Evolutionary conservation across 2,329 filamentous ascomycete species (phyloP), one percentile per base, ranked within the genome.

Genomic region (Lecanoromycetidae sp.): DNA sequence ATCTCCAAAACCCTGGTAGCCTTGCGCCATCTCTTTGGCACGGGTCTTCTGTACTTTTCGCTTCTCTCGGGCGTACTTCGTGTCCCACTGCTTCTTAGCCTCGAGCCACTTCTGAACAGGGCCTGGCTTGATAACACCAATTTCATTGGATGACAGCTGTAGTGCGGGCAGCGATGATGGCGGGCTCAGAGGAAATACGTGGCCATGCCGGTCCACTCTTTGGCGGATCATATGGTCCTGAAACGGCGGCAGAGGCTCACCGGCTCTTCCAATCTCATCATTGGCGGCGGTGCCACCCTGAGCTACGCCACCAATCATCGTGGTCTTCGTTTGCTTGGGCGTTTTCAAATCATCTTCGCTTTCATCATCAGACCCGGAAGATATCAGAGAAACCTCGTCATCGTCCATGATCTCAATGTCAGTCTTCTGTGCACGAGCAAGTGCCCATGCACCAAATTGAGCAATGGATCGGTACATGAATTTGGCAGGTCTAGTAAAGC

Each of bases 401-500:
- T 93, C 85, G 51, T 88, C 82, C 29, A 82, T 63, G 29, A 94
- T 90, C 15, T 91, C 84, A 46, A 94, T 88, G 1, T 78, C 77
- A 1, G 75, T 77, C 50, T 86, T 75, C 59, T 95, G 88, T 0
- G 87, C 87, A 54, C 82, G 74, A 1, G 88, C 86, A 19, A 95
- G 71, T 0, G 84, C 83, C 88, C 88, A 96, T 0, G 88, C 87
- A 2, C 87, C 84, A 58, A 98, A 96, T 56, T 95, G 90, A 0
- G 91, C 84, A 44, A 95, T 79, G 1, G 86, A 85, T 39, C 90
- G 77, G 61, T 87, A 96, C 87, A 96, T 95, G 66, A 84, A 84
- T 62, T 96, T 96, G 37, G 90, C 91, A 0, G 91, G 91, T n/a
- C 82, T 76, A 0, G 90, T 96, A 62, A 94, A 96, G 57, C 86